Percentiles rank a stretch among this genome's conserved stretches.
These are phyloP conservation scores for Durio zibethinus DNA, from an alignment of 345 rosid genomes.

Conservation along the genomic window DNA sequence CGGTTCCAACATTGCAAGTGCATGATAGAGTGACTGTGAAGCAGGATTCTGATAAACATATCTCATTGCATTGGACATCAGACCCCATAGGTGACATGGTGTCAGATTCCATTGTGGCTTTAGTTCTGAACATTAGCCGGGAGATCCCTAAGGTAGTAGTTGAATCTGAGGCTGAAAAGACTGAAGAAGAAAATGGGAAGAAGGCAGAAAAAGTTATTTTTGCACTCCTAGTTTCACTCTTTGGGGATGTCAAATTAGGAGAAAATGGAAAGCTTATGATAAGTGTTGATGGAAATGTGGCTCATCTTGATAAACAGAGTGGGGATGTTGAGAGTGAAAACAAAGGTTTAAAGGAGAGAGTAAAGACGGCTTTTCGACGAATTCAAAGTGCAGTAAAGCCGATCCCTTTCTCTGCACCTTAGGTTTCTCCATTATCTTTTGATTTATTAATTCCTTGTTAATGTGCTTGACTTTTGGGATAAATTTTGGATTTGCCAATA, in stretches of 20 bases:
- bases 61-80: constrained; percentile 80
- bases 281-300: constrained; percentile 72
- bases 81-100: constrained; percentile 95
- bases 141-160: constrained; percentile 73
- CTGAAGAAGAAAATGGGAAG: constrained; percentile 60
- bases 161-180: constrained; percentile 52
- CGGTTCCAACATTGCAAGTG: constrained; percentile 56
- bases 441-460: not conserved
- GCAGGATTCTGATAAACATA: constrained; percentile 79
- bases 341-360: constrained; percentile 83
- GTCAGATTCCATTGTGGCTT: constrained; percentile 82
- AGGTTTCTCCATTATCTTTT: not conserved
- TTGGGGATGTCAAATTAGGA: constrained; percentile 82
- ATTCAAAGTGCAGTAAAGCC: constrained; percentile 82
- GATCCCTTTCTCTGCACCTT: constrained; percentile 52
- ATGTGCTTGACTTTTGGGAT: not conserved
- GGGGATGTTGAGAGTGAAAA: constrained; percentile 92
- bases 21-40: constrained; percentile 73
- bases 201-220: constrained; percentile 72
- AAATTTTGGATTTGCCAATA: not conserved
- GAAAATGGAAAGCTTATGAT: constrained; percentile 75
- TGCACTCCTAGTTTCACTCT: constrained; percentile 85
- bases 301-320: constrained; percentile 67
- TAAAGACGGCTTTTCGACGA: constrained; percentile 52
- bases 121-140: constrained; percentile 68